These are phyloP conservation scores for Microdochium nivale DNA, from an alignment of 2,329 filamentous ascomycete genomes.

Conservation along the genomic window DNA sequence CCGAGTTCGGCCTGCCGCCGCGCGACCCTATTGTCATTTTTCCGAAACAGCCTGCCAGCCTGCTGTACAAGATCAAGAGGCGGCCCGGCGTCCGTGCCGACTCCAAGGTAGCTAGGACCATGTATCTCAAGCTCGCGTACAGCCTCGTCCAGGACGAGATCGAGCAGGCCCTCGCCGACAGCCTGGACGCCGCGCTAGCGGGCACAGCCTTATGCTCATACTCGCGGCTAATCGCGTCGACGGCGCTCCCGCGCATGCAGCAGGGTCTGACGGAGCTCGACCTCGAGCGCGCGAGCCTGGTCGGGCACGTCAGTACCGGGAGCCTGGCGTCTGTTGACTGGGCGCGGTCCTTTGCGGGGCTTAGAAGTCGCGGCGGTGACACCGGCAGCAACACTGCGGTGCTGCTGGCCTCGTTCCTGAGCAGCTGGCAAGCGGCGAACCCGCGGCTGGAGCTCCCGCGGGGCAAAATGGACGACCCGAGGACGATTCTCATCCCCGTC, in stretches of 20 bases:
- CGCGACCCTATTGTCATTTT: conserved; percentile 57
- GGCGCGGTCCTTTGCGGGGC: conserved; percentile 38
- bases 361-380: conserved; percentile 32
- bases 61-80: conserved; percentile 70
- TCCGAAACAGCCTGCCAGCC: conserved; percentile 68
- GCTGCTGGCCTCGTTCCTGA: conserved; percentile 22
- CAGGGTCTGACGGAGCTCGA: conserved; percentile 37
- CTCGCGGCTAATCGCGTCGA: conserved; percentile 34
- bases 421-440: conserved; percentile 26
- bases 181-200: conserved; percentile 30
- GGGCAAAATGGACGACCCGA: conserved; percentile 29
- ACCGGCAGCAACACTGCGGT: conserved; percentile 23
- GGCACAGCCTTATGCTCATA: conserved; percentile 35
- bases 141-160: conserved; percentile 70
- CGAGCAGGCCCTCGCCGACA: conserved; percentile 34
- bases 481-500: conserved; percentile 77
- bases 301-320: conserved; percentile 40
- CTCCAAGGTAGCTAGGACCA: conserved; percentile 30
- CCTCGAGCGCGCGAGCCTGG: conserved; percentile 46
- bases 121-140: conserved; percentile 68
- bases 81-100: conserved; percentile 27
- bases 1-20: conserved; percentile 48
- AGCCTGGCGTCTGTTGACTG: conserved; percentile 38
- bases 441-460: conserved; percentile 21
- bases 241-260: conserved; percentile 34